Base-by-base conservation (phyloP, 192 early-diverging fungal species). In the Coemansia sp. region DNA sequence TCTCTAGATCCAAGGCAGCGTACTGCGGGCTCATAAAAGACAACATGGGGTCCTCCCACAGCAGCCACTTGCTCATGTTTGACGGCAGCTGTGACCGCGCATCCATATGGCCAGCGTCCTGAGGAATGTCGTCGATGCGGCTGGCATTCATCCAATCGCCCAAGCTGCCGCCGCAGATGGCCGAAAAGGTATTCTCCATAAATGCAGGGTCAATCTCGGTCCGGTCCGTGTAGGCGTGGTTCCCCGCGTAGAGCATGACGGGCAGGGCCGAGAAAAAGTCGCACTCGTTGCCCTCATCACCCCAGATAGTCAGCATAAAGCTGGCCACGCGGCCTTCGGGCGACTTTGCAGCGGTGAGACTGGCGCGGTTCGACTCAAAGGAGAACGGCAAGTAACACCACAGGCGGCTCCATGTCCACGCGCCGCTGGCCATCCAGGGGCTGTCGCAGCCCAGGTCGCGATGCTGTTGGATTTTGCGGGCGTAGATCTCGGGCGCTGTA, bases 211-310 rank as follows among this genome's bases (percentile, higher is more conserved):
- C 87, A 39, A 93, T 85, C 48, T 92, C 90, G n/a, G 70, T 56
- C 27, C 82, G 78, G 15, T 78, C 65, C 36, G 88, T 89, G 76
- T 94, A 92, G 3, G 87, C 88, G 68, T 92, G 91, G 69, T 93
- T 87, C 29, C 87, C 89, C 68, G 87, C 95, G 56, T 91, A 92
- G 20, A 90, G 70, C 68, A 95, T 77, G 5, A 86, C 92, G 13
- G 94, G 94, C 39, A 95, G 78, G 13, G 90, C 80, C 0, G 93
- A 93, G 70, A 86, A 91, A 75, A 94, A 87, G 71, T 94, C 94
- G 72, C 90, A 95, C 78, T 95, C 94, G 76, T 94, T 93, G 42
- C 93, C 94, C 65, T 95, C 94, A 72, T 95, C 94, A 22, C 94
- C 94, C 93, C 93, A 95, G 15, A 90, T 87, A 1, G 93, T 94